Evolutionary conservation across 2,329 filamentous ascomycete species (phyloP).

Genomic region (Fusarium sp.): DNA sequence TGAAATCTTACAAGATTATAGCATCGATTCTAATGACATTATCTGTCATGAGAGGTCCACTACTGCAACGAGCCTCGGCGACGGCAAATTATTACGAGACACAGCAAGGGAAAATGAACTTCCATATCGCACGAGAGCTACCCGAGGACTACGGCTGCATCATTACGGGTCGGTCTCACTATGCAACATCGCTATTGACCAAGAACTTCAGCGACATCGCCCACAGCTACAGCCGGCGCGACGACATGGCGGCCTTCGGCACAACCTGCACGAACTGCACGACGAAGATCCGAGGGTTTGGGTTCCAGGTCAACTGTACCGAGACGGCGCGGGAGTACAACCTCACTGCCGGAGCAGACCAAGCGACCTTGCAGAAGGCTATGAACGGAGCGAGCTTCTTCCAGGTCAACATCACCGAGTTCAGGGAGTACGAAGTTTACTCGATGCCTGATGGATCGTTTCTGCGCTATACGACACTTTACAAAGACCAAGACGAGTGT

Average conservation of each 20-base stretch:
- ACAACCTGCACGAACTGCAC: conserved; percentile 37
- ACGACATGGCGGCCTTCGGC: conserved; percentile 24
- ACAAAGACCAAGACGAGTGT: conserved; percentile 27
- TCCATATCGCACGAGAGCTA: conserved; percentile 39
- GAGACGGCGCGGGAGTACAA: conserved; percentile 23
- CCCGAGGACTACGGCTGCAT: conserved; percentile 33
- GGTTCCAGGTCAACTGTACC: conserved; percentile 37
- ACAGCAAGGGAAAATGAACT: conserved; percentile 8
- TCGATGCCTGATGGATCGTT: conserved; percentile 25
- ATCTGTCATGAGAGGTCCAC: conserved; percentile 34
- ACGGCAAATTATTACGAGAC: conserved; percentile 28
- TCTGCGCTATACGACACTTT: conserved; percentile 30
- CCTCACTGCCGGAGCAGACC: neutral
- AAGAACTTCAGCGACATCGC: conserved; percentile 40
- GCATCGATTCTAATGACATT: conserved; percentile 39
- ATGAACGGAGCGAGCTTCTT: conserved; percentile 29
- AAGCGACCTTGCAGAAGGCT: neutral
- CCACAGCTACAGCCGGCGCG: conserved; percentile 32
- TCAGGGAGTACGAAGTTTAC: neutral
- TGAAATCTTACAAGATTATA: neutral
- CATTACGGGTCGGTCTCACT: conserved; percentile 29
- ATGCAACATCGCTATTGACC: conserved; percentile 22
- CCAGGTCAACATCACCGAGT: conserved; percentile 36
- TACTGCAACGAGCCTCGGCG: conserved; percentile 36
- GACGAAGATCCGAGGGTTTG: conserved; percentile 22